phyloP scores from a whole-genome alignment of 768 basidiomycete species.

The Macrolepiota fuliginosa region DNA sequence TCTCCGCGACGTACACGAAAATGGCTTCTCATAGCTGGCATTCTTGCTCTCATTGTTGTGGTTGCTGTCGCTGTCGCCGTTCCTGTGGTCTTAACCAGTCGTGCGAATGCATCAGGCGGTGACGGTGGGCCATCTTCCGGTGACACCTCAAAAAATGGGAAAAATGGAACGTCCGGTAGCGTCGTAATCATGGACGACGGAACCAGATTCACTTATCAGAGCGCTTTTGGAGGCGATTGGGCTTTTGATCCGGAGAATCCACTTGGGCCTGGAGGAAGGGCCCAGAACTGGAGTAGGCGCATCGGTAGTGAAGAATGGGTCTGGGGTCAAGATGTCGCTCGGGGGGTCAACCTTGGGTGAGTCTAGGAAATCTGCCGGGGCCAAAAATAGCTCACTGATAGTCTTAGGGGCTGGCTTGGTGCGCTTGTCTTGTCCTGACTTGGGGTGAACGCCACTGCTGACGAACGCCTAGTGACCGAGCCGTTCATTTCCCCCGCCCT shows the following conservation, averaged over 20 bases:
- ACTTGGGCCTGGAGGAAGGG: slow-evolving; percentile 68
- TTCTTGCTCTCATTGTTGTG: slow-evolving; percentile 34
- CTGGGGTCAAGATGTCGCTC: slow-evolving; percentile 62
- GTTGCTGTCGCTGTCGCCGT: slow-evolving; percentile 44
- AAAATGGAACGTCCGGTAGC: slow-evolving; percentile 65
- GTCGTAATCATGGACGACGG: slow-evolving; percentile 72
- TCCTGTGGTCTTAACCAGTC: slow-evolving; percentile 23
- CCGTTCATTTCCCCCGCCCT: slow-evolving; percentile 74
- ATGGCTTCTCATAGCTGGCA: slow-evolving; percentile 21
- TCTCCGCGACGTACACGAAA: not conserved
- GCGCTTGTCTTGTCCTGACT: slow-evolving; percentile 12
- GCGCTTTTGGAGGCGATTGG: slow-evolving; percentile 83
- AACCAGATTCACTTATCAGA: slow-evolving; percentile 73
- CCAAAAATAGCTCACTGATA: slow-evolving; percentile 36
- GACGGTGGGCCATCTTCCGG: slow-evolving; percentile 6
- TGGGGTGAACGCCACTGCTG: not conserved
- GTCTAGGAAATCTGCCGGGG: slow-evolving; percentile 14
- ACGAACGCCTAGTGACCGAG: slow-evolving; percentile 50
- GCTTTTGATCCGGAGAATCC: slow-evolving; percentile 68
- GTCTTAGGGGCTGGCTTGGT: slow-evolving; percentile 45
- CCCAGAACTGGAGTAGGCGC: slow-evolving; percentile 79
- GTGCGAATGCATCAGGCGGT: slow-evolving; percentile 18
- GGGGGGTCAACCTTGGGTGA: slow-evolving; percentile 58
- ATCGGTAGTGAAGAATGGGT: slow-evolving; percentile 70
- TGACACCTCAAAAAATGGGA: slow-evolving; percentile 20